Evolutionary conservation across 2,329 filamentous ascomycete genomes (phyloP), one percentile per base, ranked within the genome.

Genomic region (Aspergillus luchuensis): DNA sequence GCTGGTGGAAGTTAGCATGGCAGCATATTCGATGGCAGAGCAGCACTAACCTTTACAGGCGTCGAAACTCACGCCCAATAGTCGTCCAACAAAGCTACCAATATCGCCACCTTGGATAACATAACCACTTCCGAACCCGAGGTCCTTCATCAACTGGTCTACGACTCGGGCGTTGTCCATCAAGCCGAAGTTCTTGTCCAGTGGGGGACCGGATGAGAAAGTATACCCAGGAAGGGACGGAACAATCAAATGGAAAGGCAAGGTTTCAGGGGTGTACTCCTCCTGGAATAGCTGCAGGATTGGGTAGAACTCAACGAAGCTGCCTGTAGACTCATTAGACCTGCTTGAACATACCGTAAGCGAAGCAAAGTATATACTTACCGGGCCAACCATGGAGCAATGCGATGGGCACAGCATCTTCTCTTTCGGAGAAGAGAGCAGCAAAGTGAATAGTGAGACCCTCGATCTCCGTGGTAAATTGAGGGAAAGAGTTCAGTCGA

Each of bases 401-500:
- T 3, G 78, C 62, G n/a, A 84, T 64, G 0, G 82, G 82, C 6
- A 82, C 74, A 0, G 82, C 82, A 67, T 80, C 74, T 5, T 71
- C 55, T 13, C 76, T 79, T 56, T 76, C 64, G 0, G 81, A 84
- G 62, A 83, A 83, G 0, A 84, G 71, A 2, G 79, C 82, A 0
- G 76, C 68, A 63, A 84, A 84, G 67, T 84, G 82, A 48, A 84
- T 71, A 1, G 70, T 66, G 49, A 79, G 54, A 23, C 81, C 78
- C 10, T 76, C 73, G 54, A 85, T 73, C 0, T 72, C 63, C 0
- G 75, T 71, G 2, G 72, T 81, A 72, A 79, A 85, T 61, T 85
- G 82, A 2, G 82, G 82, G 48, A 82, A 81, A 11, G 72, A 76
- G 66, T 85, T 85, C 65, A 84, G 79, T 15, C 77, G 73, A 43